phyloP scores from a whole-genome alignment of 1,284 basidiomycete genomes.

The Sanghuangporus sanghuang region DNA sequence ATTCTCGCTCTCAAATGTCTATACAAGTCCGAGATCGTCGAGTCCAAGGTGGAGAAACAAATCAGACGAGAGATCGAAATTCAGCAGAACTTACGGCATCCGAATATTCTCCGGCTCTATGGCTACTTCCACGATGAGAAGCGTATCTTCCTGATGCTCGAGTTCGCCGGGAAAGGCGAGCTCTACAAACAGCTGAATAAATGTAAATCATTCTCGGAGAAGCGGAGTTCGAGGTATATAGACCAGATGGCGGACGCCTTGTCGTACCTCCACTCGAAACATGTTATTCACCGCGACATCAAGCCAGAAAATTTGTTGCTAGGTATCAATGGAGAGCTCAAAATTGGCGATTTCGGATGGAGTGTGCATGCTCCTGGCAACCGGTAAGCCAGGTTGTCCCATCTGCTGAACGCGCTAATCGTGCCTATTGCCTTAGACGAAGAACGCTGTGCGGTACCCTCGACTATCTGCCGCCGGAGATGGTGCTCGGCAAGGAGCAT shows the following conservation, averaged over 20 bases:
- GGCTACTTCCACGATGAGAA: conserved; percentile 68
- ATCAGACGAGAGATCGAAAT: conserved; percentile 98
- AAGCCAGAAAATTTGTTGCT: conserved; percentile 97
- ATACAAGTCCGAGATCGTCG: conserved; percentile 94
- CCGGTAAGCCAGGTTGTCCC: conserved; percentile 29
- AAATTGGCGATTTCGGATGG: conserved; percentile 99
- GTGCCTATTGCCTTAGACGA: conserved; percentile 29
- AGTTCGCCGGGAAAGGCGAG: conserved; percentile 66
- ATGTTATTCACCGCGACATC: conserved; percentile 98
- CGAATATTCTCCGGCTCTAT: conserved; percentile 77
- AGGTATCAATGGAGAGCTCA: conserved; percentile 94
- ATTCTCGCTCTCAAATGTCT: conserved; percentile 97
- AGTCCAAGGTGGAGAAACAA: conserved; percentile 87
- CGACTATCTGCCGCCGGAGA: conserved; percentile 97
- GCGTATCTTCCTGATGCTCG: conserved; percentile 62
- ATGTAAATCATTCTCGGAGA: conserved; percentile 82
- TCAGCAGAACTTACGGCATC: conserved; percentile 95
- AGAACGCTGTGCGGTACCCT: conserved; percentile 93
- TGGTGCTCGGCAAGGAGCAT: conserved; percentile 90
- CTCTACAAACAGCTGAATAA: conserved; percentile 92
- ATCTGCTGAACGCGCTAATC: not conserved
- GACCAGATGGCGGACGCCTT: conserved; percentile 99
- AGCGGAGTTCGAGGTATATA: conserved; percentile 83
- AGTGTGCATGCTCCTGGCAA: conserved; percentile 96
- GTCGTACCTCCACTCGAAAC: conserved; percentile 89